Conservation (phyloP, 306 rosid genomes). For the Pterocarpus santalinus region DNA sequence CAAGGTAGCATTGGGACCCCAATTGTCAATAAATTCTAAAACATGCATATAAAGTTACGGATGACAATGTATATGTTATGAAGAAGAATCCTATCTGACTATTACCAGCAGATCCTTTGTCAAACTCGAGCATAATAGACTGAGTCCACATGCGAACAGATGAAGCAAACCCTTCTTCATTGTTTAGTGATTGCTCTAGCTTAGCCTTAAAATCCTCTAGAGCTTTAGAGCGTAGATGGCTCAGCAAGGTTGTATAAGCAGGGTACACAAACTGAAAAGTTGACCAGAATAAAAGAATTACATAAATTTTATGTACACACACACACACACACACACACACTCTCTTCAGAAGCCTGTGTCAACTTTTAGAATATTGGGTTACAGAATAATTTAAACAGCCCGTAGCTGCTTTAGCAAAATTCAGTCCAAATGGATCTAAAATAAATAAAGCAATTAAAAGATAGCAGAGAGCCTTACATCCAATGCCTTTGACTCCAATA, state of each 20-base stretch:
- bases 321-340: neutral
- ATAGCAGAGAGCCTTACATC: conserved; percentile 63
- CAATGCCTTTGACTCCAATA: conserved; percentile 67
- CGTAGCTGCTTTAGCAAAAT: conserved; percentile 14
- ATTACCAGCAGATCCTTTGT: conserved; percentile 80
- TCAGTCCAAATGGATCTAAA: conserved; percentile 30
- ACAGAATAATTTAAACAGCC: neutral
- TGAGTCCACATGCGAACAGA: conserved; percentile 56
- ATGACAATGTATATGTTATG: conserved; percentile 19
- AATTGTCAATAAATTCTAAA: conserved; percentile 29
- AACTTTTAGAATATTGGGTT: conserved; percentile 4
- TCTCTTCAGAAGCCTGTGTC: neutral
- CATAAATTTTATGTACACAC: neutral
- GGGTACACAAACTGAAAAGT: conserved; percentile 76
- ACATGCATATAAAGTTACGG: conserved; percentile 37
- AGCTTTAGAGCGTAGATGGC: conserved; percentile 72
- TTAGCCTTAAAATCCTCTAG: conserved; percentile 67
- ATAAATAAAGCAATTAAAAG: conserved; percentile 13
- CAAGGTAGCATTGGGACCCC: conserved; percentile 28
- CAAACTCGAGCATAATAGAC: conserved; percentile 66
- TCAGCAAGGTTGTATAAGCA: conserved; percentile 69
- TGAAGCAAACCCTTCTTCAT: conserved; percentile 83
- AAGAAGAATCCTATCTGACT: conserved; percentile 26
- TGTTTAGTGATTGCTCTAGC: conserved; percentile 69
- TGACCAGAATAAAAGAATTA: conserved; percentile 36